These are phyloP conservation scores for Acacia confusa DNA, from an alignment of 306 rosid species.

Conservation along the genomic window DNA sequence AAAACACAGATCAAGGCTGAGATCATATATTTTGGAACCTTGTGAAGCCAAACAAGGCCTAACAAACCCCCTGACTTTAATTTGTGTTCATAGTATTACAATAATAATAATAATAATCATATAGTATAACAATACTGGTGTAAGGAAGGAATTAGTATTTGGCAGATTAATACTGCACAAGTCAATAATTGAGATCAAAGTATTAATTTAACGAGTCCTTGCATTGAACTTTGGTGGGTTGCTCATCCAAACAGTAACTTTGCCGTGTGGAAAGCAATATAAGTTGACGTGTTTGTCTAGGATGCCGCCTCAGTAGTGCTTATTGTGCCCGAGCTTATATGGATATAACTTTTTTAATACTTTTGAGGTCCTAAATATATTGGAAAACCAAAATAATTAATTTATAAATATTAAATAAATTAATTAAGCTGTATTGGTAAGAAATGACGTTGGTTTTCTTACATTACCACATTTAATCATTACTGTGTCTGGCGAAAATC, in stretches of 20 bases:
- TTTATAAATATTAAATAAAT: no score
- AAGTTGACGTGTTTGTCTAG: constrained; percentile 37
- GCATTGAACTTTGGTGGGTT: constrained; percentile 13
- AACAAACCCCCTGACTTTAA: background rate
- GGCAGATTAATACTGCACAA: constrained; percentile 7
- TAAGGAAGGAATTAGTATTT: constrained; percentile 30
- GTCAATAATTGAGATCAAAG: constrained; percentile 44
- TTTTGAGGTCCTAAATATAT: no score
- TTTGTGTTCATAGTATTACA: background rate
- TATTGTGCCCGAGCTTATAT: background rate
- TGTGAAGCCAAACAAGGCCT: constrained; percentile 11
- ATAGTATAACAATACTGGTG: background rate
- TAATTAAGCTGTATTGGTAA: no score
- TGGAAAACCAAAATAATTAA: no score
- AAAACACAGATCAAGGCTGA: background rate
- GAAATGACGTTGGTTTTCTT: no score
- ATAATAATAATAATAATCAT: background rate
- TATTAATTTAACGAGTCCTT: constrained; percentile 2
- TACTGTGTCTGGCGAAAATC: no score
- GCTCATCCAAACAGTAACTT: constrained; percentile 51
- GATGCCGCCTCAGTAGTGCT: constrained; percentile 1
- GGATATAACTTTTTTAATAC: background rate
- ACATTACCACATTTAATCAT: no score
- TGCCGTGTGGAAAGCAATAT: constrained; percentile 27
- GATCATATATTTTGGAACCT: constrained; percentile 27